Evolutionary conservation across 2,329 filamentous ascomycete species (phyloP), one percentile per base, ranked within the genome.

Genomic region (Monilinia polystroma): DNA sequence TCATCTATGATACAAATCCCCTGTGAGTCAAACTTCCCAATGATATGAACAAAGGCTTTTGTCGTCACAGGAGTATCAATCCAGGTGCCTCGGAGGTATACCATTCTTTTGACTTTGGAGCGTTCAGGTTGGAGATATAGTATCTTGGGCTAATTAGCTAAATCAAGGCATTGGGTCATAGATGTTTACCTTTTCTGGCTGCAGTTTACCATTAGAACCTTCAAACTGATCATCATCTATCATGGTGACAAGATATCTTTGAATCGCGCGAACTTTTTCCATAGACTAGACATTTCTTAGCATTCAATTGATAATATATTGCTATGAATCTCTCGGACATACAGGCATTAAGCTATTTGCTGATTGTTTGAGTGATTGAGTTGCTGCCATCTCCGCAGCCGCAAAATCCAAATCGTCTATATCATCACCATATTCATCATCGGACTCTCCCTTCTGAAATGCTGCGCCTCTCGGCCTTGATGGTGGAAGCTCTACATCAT

Each of bases 41-140:
- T 92, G 67, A 99, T 82, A 76, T 99, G 93, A 52, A 98, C 88
- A 75, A 90, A 94, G 0, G 90, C 87, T 43, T 90, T 89, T 54
- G 85, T 81, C 47, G 86, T 88, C 51, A 90, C 92, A 41, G 90
- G 86, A 8, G 91, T 96, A 58, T 94, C 90, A 69, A 87, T 85
- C 95, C 95, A 99, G 59, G 92, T 90, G 67, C 91, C 92, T 68
- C 94, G 87, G 45, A 99, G 84, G 64, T 88, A 85, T 41, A 98
- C 87, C 1, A 85, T 87, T 72, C 85, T 90, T 69, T 84, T 82
- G 8, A 81, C 78, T 68, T 89, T 88, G 0, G 85, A 87, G 67
- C 84, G 87, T 72, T 97, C 93, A 63, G 90, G 87, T 78, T 93
- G 87, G 35, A 97, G 90, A n/a, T 91, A 79, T 4, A 99, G 81